phyloP scores from a whole-genome alignment of 176 grass and related monocot genomes.

The Carex cristatella region DNA sequence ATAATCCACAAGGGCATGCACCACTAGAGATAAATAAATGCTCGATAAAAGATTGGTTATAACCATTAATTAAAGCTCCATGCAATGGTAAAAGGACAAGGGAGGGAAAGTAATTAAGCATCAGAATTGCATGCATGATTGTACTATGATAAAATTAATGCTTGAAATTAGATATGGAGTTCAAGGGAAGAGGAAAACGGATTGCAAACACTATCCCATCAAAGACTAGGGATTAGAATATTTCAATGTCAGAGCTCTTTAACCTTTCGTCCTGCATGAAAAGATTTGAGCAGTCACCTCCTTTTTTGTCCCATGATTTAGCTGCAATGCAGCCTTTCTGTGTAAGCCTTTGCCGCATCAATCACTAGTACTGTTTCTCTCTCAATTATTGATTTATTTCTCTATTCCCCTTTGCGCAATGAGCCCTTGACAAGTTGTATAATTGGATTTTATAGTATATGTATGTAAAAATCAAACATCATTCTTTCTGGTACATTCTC shows the following conservation, averaged over 20 bases:
- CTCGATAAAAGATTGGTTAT: not conserved
- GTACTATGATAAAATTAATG: not conserved
- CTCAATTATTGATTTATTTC: not conserved
- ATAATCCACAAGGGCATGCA: not conserved
- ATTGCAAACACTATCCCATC: not conserved
- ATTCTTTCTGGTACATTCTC: not conserved
- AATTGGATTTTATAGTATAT: not conserved
- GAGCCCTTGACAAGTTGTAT: not conserved
- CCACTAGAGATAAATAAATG: not conserved
- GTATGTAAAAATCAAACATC: not conserved
- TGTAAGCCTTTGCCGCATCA: not conserved
- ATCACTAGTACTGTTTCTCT: not conserved
- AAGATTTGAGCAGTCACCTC: slow-evolving; percentile 14
- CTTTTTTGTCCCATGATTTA: not conserved
- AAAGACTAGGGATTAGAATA: slow-evolving; percentile 3
- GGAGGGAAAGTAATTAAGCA: slow-evolving; percentile 3
- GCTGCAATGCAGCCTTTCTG: slow-evolving; percentile 5
- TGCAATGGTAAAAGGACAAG: not conserved
- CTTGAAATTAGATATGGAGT: not conserved
- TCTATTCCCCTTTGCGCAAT: not conserved
- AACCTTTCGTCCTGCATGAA: slow-evolving; percentile 1
- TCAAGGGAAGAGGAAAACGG: slow-evolving; percentile 3
- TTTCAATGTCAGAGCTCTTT: slow-evolving; percentile 3
- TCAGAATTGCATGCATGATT: slow-evolving; percentile 26
- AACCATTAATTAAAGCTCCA: not conserved